A percentile compares a stretch with the other conserved stretches of the same genome.
Conservation (phyloP, 441 rosid species). For the Gossypium trilobum region DNA sequence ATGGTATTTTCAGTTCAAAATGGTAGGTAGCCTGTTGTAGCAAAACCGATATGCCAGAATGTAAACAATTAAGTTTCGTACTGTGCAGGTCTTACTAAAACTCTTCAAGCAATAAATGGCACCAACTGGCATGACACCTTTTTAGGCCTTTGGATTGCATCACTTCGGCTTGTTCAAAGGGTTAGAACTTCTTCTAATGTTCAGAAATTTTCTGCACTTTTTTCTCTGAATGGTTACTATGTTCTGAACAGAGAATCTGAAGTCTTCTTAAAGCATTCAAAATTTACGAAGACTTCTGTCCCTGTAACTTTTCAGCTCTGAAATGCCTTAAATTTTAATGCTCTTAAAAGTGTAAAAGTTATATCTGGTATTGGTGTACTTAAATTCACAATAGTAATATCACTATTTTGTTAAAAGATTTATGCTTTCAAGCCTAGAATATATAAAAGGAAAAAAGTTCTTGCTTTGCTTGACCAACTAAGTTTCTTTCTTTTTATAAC, state of each 20-base stretch:
- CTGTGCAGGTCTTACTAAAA: constrained; percentile 51
- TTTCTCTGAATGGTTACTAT: constrained; percentile 4
- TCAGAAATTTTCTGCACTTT: constrained; percentile 12
- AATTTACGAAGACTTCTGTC: not conserved
- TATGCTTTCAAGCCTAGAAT: not conserved
- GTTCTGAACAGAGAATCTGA: not conserved
- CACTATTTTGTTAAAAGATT: not conserved
- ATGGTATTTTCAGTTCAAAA: constrained; percentile 16
- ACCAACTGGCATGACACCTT: constrained; percentile 68
- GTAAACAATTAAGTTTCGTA: constrained; percentile 15
- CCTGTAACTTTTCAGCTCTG: not conserved
- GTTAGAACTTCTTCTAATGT: constrained; percentile 34
- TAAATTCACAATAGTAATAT: not conserved
- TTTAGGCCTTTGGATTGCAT: constrained; percentile 64
- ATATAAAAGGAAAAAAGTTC: constrained; percentile 4
- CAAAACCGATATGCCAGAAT: constrained; percentile 11
- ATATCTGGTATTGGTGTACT: not conserved
- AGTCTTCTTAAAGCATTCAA: constrained; percentile 4
- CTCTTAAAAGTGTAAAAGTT: not conserved
- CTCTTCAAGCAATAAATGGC: constrained; percentile 56
- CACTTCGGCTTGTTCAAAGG: constrained; percentile 79
- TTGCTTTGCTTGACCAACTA: constrained; percentile 4
- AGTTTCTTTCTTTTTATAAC: not conserved
- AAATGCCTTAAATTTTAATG: constrained; percentile 1
- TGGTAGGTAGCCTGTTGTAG: constrained; percentile 14